Evolutionary conservation across 306 rosid species (phyloP).

Genomic region (Carpinus viminea): DNA sequence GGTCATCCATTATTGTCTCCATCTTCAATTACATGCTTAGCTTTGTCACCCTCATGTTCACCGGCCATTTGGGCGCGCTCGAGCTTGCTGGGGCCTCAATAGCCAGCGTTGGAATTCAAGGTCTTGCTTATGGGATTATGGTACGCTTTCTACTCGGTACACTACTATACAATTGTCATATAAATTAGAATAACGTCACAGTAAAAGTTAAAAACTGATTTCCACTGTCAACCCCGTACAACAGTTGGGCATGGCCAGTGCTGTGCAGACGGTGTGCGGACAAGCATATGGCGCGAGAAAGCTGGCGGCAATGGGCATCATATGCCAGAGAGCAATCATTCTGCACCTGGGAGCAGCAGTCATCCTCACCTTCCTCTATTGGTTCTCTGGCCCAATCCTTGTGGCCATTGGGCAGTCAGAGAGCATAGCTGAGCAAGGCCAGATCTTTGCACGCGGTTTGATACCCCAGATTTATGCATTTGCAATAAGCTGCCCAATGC

Average conservation of each 20-base stretch:
- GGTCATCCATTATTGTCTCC: conserved; percentile 45
- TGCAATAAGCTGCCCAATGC: conserved; percentile 68
- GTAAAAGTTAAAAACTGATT: no score
- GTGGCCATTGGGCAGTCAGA: conserved; percentile 45
- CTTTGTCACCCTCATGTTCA: conserved; percentile 56
- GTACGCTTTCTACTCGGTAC: conserved; percentile 22
- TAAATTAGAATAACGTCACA: no score
- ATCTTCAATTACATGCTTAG: conserved; percentile 48
- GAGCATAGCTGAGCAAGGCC: conserved; percentile 51
- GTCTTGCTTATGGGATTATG: conserved; percentile 82
- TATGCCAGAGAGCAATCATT: conserved; percentile 64
- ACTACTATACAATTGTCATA: no score
- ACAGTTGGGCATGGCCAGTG: conserved; percentile 81
- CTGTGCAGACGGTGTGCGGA: conserved; percentile 79
- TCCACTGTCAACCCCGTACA: no score
- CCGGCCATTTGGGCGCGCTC: conserved; percentile 64
- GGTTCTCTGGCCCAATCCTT: conserved; percentile 59
- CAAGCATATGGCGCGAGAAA: conserved; percentile 76
- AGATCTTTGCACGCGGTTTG: conserved; percentile 53
- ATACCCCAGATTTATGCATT: conserved; percentile 72
- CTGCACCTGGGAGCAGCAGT: conserved; percentile 68
- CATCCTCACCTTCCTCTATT: conserved; percentile 55
- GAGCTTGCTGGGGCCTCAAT: conserved; percentile 78
- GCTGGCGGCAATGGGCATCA: conserved; percentile 54
- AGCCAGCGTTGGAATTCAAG: conserved; percentile 71